A percentile compares a stretch with the other conserved stretches of the same genome.
phyloP scores from a whole-genome alignment of 1,284 basidiomycete species.

The Singerocomus rubriflavus region DNA sequence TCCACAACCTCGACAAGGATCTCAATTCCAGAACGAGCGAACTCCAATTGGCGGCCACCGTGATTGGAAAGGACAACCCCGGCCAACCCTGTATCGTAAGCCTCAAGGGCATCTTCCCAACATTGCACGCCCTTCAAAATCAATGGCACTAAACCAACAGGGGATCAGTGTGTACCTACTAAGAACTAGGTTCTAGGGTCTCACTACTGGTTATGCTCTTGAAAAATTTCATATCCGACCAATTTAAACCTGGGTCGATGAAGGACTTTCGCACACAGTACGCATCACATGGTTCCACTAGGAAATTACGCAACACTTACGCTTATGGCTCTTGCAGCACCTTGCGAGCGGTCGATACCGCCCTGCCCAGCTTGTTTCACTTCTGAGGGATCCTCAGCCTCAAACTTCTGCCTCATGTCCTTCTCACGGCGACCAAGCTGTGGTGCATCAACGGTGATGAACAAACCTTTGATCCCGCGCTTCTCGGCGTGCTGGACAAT shows the following conservation, averaged over 20 bases:
- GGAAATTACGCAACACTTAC: conserved; percentile 40
- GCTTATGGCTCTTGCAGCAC: conserved; percentile 92
- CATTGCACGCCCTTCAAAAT: conserved; percentile 92
- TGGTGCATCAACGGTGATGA: conserved; percentile 93
- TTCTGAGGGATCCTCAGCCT: conserved; percentile 79
- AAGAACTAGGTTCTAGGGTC: conserved; percentile 15
- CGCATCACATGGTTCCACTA: neutral
- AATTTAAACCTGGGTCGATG: conserved; percentile 87
- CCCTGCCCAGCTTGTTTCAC: conserved; percentile 53
- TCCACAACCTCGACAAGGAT: conserved; percentile 84
- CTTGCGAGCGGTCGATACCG: conserved; percentile 79
- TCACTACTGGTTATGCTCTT: conserved; percentile 83
- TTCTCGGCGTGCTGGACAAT: conserved; percentile 83
- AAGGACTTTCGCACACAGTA: conserved; percentile 60
- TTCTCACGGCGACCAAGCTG: conserved; percentile 89
- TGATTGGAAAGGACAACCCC: conserved; percentile 93
- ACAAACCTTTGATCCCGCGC: conserved; percentile 81
- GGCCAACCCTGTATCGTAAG: conserved; percentile 78
- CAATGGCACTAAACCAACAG: conserved; percentile 66
- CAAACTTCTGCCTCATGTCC: conserved; percentile 97
- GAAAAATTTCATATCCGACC: conserved; percentile 89
- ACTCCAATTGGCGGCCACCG: conserved; percentile 90
- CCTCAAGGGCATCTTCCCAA: conserved; percentile 91
- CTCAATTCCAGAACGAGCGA: conserved; percentile 87
- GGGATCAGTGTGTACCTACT: neutral